Conservation (phyloP, 148 eudicot species). For the Vaccinium macrocarpon region DNA sequence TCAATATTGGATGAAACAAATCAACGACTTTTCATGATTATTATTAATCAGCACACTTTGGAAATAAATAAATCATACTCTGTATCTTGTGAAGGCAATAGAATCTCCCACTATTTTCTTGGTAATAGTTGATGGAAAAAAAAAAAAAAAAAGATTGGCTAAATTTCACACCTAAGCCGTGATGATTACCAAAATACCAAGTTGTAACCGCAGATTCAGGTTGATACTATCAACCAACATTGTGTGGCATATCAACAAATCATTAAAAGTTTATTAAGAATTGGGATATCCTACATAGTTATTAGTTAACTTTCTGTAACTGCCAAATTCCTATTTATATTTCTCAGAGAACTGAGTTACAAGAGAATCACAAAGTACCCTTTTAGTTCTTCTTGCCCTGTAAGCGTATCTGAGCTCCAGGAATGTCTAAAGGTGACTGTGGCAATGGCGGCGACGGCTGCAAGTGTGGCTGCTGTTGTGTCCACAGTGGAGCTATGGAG, state of each 20-base stretch:
- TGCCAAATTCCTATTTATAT: not conserved
- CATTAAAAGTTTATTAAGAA: not conserved
- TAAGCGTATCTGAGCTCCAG: not conserved
- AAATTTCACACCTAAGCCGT: not conserved
- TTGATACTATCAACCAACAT: not conserved
- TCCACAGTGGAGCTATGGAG: conserved; percentile 17
- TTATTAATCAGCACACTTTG: not conserved
- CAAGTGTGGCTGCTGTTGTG: not conserved
- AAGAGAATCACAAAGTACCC: conserved; percentile 1
- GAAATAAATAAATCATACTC: not conserved
- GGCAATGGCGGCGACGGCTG: not conserved
- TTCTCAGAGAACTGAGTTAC: not conserved
- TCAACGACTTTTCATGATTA: too few species aligned
- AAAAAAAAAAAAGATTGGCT: too few species aligned
- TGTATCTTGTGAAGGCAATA: not conserved
- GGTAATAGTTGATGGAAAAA: too few species aligned
- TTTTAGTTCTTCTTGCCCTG: not conserved
- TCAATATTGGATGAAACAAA: too few species aligned
- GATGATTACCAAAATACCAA: not conserved
- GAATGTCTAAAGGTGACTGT: not conserved
- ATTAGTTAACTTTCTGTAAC: conserved; percentile 7
- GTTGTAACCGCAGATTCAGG: conserved; percentile 1
- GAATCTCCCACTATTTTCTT: not conserved
- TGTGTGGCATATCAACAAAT: not conserved
- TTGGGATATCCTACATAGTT: not conserved